These are phyloP conservation scores for Apophysomyces trapeziformis DNA, from an alignment of 371 early-diverging fungal genomes.

Conservation along the genomic window DNA sequence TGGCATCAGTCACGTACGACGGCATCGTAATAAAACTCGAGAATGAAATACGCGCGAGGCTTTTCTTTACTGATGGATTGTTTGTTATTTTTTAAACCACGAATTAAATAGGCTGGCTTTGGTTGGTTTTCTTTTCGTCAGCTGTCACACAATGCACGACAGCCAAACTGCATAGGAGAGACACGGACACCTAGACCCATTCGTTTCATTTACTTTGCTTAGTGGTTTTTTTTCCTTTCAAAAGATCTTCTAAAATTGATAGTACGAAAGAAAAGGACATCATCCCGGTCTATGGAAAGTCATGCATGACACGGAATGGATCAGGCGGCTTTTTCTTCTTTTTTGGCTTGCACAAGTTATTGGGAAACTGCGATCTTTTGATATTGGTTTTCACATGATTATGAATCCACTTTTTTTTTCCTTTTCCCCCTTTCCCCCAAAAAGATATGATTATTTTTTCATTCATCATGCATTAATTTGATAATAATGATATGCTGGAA, in stretches of 20 bases:
- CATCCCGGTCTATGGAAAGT: no score
- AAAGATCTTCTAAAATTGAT: no score
- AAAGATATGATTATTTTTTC: background rate
- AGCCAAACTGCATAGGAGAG: no score
- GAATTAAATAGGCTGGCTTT: background rate
- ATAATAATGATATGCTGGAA: background rate
- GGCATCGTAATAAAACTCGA: constrained; percentile 30
- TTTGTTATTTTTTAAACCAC: background rate
- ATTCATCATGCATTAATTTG: background rate
- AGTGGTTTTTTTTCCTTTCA: background rate
- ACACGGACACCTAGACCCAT: no score
- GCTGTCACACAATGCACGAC: background rate
- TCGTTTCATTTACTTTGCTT: background rate
- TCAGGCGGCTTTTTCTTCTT: no score
- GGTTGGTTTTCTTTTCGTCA: background rate
- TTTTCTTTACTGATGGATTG: background rate
- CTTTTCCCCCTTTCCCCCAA: background rate
- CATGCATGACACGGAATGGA: no score
- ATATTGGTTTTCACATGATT: constrained; percentile 1
- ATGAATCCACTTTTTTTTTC: background rate
- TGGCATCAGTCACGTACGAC: constrained; percentile 49
- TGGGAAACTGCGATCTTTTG: background rate
- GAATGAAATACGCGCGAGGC: no score
- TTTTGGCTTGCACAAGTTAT: background rate
- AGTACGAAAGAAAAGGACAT: no score